Evolutionary conservation across 129 eudicot species (phyloP), one percentile per base, ranked within the genome.

Genomic region (Pulicaria dysenterica): DNA sequence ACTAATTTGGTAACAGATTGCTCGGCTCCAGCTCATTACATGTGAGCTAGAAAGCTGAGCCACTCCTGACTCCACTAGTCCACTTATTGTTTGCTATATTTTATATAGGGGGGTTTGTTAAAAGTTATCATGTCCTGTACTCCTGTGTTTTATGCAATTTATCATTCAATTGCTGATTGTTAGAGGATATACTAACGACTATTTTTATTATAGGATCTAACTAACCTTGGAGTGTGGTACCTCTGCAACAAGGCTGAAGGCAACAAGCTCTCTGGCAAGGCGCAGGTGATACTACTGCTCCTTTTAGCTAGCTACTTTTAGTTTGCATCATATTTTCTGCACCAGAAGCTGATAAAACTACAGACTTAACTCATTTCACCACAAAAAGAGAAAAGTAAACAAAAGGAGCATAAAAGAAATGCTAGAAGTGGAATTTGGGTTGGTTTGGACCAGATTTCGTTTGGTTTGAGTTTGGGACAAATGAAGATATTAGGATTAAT

Each of bases 171-270:
- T 59, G 19, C 51, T 7, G 46, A 73, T 62, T 65, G 3, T 7
- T 15, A 49, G 47, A 24, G 40, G 68, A 67, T 76, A 42, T 58
- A 72, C 80, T 83, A 47, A 77, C 31, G 8, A 4, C 38, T 59
- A 63, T 36, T 34, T 74, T 43, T 59, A 36, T 64, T 50, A 75
- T 84, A 87, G 92, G 83, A 78, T 73, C 71, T 83, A 58, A 78
- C 89, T 15, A 85, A 84, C 82, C 72, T 64, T 72, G 92, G 92
- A 62, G 85, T 87, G 59, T 73, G 79, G 64, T 87, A 79, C 67
- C 83, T 87, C 62, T 77, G 82, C 76, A 70, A 84, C 72, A 75
- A 78, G 73, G 86, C 75, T 81, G 82, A 83, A 44, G 88, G 92
- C 64, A 81, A 61, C 42, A 69, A 74, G 64, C 46, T 63, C n/a